Conservation (phyloP, 176 grass and related monocot species). For the Ensete glaucum region DNA sequence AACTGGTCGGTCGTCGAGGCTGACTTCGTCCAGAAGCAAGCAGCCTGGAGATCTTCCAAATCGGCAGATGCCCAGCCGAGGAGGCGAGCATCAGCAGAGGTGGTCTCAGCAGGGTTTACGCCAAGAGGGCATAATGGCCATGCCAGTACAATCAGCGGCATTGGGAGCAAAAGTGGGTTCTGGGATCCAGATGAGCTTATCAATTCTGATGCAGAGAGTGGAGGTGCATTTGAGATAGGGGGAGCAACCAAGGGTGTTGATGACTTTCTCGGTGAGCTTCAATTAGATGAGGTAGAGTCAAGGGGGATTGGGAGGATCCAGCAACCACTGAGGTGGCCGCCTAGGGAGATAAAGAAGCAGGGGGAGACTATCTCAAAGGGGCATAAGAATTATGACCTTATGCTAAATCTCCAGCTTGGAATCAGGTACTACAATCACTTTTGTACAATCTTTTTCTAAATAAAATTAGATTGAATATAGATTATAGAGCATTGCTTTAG, state of each 20-base stretch:
- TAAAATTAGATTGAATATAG: neutral
- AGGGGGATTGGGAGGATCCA: slow-evolving; percentile 5
- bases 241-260: slow-evolving; percentile 2
- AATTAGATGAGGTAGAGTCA: slow-evolving; percentile 1
- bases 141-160: neutral
- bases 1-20: slow-evolving; percentile 49
- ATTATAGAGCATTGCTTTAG: neutral
- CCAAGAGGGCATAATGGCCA: neutral
- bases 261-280: neutral
- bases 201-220: neutral
- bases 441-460: neutral
- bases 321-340: slow-evolving; percentile 26
- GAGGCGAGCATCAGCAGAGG: slow-evolving; percentile 9
- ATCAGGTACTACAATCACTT: slow-evolving; percentile 32
- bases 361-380: slow-evolving; percentile 83
- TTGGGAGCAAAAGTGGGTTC: neutral
- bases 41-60: slow-evolving; percentile 45
- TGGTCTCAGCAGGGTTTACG: neutral
- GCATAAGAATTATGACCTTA: slow-evolving; percentile 87
- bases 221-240: neutral
- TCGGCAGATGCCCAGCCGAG: slow-evolving; percentile 29
- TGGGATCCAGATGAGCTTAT: neutral
- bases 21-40: slow-evolving; percentile 39
- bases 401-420: slow-evolving; percentile 89
- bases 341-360: slow-evolving; percentile 55